Base-by-base conservation (phyloP, 1,284 basidiomycete genomes). In the Neotropicomus parvogracilis region DNA sequence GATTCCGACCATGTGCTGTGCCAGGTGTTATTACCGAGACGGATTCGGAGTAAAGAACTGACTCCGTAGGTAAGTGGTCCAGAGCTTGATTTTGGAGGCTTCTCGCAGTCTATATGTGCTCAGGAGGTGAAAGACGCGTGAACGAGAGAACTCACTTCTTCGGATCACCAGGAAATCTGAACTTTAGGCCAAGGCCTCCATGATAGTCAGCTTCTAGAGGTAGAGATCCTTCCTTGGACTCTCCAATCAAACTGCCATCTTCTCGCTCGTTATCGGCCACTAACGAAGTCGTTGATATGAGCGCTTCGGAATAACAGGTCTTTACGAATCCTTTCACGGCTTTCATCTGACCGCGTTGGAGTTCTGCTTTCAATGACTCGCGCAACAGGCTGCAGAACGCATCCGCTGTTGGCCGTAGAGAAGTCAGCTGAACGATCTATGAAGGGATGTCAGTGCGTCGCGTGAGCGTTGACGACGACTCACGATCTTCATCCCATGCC, bases 81-180 rank as follows among this genome's bases (percentile, higher is more conserved):
- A 99, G 12, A 99, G 79, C 68, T 97, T 98, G 60, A 97, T 86
- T 70, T 99, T 99, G 35, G 92, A 97, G 48, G 92, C 91, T 70
- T 99, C 97, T 27, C 95, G 82, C 54, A 97, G 76, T 69, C 88
- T 92, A 58, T 7, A 35, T 14, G 7, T 28, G 29, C 14, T 66
- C 40, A 68, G 46, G 12, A 29, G 10, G 29, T 9, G 44, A 39
- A 34, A 13, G 32, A 40, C 37, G 17, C 29, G 36, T 20, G 39
- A 49, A 48, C 36, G 21, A 41, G 35, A 43, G 43, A 29, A 68
- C 81, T 58, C 60, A 90, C 85, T 95, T 95, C 70, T 91, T 91
- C 10, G 93, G 82, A 67, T 97, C 94, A 45, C 93, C 94, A 1
- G 94, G 94, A 62, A 93, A 97, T 64, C 89, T 94, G 70, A 91